These are phyloP conservation scores for Xylaria sp. DNA, from an alignment of 2,329 filamentous ascomycete genomes.

Conservation along the genomic window DNA sequence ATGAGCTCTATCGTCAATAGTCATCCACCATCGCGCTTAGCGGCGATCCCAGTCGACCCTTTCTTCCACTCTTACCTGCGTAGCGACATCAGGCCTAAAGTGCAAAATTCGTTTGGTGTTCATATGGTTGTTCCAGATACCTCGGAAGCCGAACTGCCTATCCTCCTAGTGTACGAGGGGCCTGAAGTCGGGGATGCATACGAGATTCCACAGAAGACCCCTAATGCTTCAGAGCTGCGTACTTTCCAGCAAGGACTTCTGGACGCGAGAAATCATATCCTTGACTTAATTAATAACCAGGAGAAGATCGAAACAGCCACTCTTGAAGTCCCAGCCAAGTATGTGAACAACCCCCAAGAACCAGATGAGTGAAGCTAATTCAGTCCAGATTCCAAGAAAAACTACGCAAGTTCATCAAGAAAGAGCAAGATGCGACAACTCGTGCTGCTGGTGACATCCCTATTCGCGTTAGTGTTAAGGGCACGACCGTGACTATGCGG, in stretches of 20 bases:
- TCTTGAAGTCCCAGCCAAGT: conserved; percentile 70
- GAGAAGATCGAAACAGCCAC: conserved; percentile 62
- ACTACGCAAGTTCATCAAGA: conserved; percentile 71
- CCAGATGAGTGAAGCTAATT: conserved; percentile 44
- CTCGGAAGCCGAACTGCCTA: conserved; percentile 66
- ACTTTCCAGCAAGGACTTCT: conserved; percentile 66
- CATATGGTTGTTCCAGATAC: conserved; percentile 77
- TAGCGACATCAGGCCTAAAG: conserved; percentile 69
- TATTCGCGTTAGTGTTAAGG: conserved; percentile 67
- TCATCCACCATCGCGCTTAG: conserved; percentile 78
- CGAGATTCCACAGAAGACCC: conserved; percentile 65
- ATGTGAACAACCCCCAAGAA: conserved; percentile 39
- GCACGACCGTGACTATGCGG: conserved; percentile 75
- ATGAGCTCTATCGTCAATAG: conserved; percentile 78
- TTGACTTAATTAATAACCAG: conserved; percentile 68
- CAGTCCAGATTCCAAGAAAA: conserved; percentile 68
- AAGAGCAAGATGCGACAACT: conserved; percentile 65
- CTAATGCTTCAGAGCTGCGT: conserved; percentile 61
- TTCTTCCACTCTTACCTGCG: conserved; percentile 82
- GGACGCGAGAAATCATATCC: conserved; percentile 67
- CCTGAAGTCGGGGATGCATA: conserved; percentile 61
- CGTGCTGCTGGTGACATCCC: conserved; percentile 69
- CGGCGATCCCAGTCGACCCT: conserved; percentile 74
- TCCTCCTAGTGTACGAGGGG: conserved; percentile 81
- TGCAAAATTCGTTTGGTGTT: conserved; percentile 77